phyloP scores from a whole-genome alignment of 768 basidiomycete genomes.

The Lactarius quietus region DNA sequence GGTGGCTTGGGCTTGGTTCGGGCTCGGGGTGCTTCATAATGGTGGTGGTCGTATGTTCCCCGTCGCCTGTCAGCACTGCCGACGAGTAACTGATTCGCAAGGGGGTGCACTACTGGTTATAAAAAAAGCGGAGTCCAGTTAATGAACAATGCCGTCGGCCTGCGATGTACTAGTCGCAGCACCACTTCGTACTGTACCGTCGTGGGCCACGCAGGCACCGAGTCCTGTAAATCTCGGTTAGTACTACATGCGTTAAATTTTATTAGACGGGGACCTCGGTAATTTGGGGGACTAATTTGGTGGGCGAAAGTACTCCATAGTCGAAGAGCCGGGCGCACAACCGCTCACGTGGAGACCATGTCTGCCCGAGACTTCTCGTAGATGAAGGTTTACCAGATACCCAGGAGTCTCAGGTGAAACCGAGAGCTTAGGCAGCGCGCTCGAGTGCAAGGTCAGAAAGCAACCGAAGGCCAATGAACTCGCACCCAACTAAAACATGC shows the following conservation, averaged over 20 bases:
- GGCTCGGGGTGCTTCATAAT: neutral
- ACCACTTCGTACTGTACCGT: neutral
- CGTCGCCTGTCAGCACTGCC: neutral
- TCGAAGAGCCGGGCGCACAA: neutral
- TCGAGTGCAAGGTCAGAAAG: neutral
- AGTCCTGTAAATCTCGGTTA: neutral
- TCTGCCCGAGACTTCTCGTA: neutral
- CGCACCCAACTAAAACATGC: neutral
- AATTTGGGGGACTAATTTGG: neutral
- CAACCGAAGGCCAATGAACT: too few relatives aligned
- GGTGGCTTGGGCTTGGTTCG: neutral
- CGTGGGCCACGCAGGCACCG: neutral
- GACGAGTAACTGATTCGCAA: neutral
- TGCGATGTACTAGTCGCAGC: neutral
- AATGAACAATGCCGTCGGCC: neutral
- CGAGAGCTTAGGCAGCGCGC: neutral
- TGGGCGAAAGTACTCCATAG: neutral
- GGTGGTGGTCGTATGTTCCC: neutral
- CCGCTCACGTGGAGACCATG: neutral
- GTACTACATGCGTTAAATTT: neutral
- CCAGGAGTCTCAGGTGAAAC: neutral
- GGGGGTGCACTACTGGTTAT: neutral
- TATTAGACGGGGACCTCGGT: neutral
- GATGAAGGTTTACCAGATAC: neutral
- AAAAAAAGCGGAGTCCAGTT: neutral